phyloP scores from a whole-genome alignment of 2,329 filamentous ascomycete genomes.

The Fusarium robinianum region DNA sequence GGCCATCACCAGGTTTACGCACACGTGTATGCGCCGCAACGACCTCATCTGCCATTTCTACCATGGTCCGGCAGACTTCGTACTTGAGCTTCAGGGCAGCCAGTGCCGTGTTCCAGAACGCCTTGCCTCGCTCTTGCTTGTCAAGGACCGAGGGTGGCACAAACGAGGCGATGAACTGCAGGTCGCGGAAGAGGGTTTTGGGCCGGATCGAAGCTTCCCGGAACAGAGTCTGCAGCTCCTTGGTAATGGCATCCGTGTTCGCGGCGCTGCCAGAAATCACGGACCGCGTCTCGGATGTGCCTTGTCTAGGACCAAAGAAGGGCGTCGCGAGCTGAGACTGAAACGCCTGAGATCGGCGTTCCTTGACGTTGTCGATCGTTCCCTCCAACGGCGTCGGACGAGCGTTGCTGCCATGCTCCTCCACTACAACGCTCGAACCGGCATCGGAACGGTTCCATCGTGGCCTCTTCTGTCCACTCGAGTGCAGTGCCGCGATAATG shows the following conservation, averaged over 20 bases:
- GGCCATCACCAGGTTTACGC: constrained; percentile 51
- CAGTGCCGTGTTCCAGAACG: constrained; percentile 88
- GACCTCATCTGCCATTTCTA: constrained; percentile 62
- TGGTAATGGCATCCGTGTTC: constrained; percentile 68
- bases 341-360: constrained; percentile 62
- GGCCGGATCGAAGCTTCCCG: constrained; percentile 71
- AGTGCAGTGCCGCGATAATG: constrained; percentile 70
- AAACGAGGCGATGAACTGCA: constrained; percentile 74
- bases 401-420: constrained; percentile 40
- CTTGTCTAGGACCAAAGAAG: constrained; percentile 45
- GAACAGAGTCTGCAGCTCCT: constrained; percentile 69
- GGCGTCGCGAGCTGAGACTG: constrained; percentile 38
- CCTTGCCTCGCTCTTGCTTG: constrained; percentile 68
- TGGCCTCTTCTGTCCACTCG: constrained; percentile 41
- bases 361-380: constrained; percentile 71
- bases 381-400: constrained; percentile 62
- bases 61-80: constrained; percentile 81
- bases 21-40: constrained; percentile 66
- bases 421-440: constrained; percentile 39
- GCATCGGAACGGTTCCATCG: constrained; percentile 46
- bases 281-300: constrained; percentile 54
- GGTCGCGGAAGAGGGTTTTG: constrained; percentile 77
- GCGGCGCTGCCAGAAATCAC: constrained; percentile 54
- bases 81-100: constrained; percentile 88
- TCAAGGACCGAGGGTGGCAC: constrained; percentile 65